Evolutionary conservation across 2,329 filamentous ascomycete species (phyloP), one percentile per base, ranked within the genome.

Genomic region (Purpureocillium takamizusanense): DNA sequence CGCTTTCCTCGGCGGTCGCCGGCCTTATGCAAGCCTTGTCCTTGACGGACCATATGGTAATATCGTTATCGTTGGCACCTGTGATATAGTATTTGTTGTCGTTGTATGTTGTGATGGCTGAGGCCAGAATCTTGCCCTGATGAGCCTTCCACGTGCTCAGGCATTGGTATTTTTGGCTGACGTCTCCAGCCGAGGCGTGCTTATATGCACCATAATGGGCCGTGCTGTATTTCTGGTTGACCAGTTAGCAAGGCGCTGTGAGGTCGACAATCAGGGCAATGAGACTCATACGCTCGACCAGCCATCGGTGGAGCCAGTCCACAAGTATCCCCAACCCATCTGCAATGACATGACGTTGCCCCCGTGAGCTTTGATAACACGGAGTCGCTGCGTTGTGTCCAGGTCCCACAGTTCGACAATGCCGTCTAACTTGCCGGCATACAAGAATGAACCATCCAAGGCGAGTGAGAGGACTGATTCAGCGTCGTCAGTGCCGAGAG

Each of bases 341-440:
- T 87, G 83, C 32, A 97, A 69, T 1, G 87, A 83, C 69, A 94
- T 87, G 35, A 97, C 77, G 56, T 97, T 87, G 32, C 81, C 81
- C 27, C 76, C 77, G 49, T 88, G 83, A 1, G 83, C 79, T 54
- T 84, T 88, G 53, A 98, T 83, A 14, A 86, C 88, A 41, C 92
- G 76, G 33, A 98, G 72, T 35, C 92, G 81, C 61, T 98, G 92
- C 38, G 83, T 81, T 0, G 92, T 97, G 55, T 97, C 90, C 12
- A 98, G 71, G 56, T 98, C 94, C 90, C 94, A 98, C 10, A 98
- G 77, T 56, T 97, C 90, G 42, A 98, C 78, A 36, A 94, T 76
- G 16, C 92, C 94, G 30, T 86, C 81, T 1, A 88, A 75, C 49
- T 94, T 84, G 34, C 92, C 92, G 42, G 85, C 86, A 55, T 97